These are phyloP conservation scores for Candida ovalis DNA, from an alignment of 805 yeast species.

Conservation along the genomic window DNA sequence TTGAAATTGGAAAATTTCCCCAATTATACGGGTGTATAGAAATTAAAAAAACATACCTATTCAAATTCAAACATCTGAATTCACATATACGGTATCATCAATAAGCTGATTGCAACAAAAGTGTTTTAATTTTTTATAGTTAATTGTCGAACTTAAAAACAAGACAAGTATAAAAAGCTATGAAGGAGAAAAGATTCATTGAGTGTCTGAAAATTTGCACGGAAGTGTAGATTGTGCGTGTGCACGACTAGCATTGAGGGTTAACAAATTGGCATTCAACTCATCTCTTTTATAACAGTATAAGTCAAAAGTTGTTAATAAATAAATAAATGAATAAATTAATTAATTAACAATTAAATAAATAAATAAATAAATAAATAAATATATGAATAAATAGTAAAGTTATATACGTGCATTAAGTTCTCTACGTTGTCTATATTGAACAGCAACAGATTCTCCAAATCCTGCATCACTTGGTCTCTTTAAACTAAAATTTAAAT, in stretches of 20 bases:
- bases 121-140: too few relatives aligned
- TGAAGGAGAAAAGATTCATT: neutral
- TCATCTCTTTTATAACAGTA: neutral
- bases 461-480: constrained; percentile 69
- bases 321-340: neutral
- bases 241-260: neutral
- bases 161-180: neutral
- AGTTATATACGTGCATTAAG: constrained; percentile 24
- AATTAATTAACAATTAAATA: neutral
- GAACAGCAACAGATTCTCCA: constrained; percentile 40
- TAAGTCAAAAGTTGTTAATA: neutral
- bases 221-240: neutral
- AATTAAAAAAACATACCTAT: neutral
- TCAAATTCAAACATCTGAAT: neutral
- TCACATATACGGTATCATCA: too few relatives aligned
- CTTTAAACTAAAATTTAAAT: constrained; percentile 58
- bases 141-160: too few relatives aligned
- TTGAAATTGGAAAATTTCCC: too few relatives aligned
- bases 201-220: neutral
- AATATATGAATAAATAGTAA: neutral
- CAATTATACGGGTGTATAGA: too few relatives aligned
- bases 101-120: too few relatives aligned
- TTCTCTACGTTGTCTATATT: constrained; percentile 30
- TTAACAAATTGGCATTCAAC: neutral
- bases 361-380: neutral